These are phyloP conservation scores for Geotrichum klebahnii DNA, from an alignment of 1,139 yeast genomes.

Conservation along the genomic window DNA sequence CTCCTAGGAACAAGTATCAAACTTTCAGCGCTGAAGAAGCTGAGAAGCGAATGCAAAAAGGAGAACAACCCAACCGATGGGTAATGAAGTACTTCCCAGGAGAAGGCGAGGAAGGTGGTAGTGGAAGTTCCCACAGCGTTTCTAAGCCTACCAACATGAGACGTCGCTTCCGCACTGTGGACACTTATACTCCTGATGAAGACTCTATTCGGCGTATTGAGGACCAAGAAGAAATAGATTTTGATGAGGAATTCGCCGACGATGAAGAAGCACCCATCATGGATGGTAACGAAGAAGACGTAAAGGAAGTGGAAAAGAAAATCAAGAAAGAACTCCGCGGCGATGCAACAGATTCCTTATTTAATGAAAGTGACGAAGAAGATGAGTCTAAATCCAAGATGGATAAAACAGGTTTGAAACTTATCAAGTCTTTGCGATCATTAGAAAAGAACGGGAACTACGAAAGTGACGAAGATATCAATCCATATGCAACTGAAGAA, in stretches of 20 bases:
- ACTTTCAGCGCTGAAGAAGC: constrained; percentile 95
- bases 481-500: constrained; percentile 73
- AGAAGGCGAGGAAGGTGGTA: constrained; percentile 40
- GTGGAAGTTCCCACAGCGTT: constrained; percentile 8
- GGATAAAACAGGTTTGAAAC: constrained; percentile 85
- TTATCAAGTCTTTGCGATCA: constrained; percentile 76
- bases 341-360: constrained; percentile 45
- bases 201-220: constrained; percentile 50
- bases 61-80: constrained; percentile 83
- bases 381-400: constrained; percentile 70
- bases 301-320: constrained; percentile 80
- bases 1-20: constrained; percentile 89
- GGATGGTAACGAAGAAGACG: constrained; percentile 95
- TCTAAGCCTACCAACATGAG: constrained; percentile 26
- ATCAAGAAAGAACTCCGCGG: constrained; percentile 82
- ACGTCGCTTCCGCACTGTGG: constrained; percentile 56
- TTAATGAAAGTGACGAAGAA: constrained; percentile 52
- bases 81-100: constrained; percentile 86
- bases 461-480: constrained; percentile 79
- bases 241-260: constrained; percentile 95
- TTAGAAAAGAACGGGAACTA: constrained; percentile 86
- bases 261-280: constrained; percentile 98
- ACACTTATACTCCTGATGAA: constrained; percentile 41
- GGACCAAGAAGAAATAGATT: constrained; percentile 89
- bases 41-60: constrained; percentile 87